Evolutionary conservation across 306 rosid genomes (phyloP).

Genomic region (Nissolia schottii): DNA sequence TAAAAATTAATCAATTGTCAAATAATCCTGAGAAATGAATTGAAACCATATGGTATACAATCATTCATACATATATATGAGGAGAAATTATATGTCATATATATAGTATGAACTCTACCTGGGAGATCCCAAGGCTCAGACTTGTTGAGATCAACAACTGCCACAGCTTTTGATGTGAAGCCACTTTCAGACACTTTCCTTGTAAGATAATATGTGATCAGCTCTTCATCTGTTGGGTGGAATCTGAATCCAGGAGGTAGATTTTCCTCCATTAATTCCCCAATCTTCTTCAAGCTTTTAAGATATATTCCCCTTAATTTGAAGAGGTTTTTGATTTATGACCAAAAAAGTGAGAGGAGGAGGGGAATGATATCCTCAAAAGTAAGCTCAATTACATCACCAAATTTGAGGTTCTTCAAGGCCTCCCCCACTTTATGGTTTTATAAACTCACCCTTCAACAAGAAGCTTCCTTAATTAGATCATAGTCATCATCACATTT

Average conservation of each 20-base stretch:
- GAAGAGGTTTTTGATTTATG: no score
- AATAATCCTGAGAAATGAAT: not conserved
- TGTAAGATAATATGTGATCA: slow-evolving; percentile 64
- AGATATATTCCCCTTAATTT: not conserved
- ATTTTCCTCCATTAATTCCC: slow-evolving; percentile 51
- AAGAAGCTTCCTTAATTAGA: slow-evolving; percentile 32
- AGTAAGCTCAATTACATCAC: slow-evolving; percentile 31
- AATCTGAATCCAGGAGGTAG: slow-evolving; percentile 95
- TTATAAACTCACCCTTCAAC: slow-evolving; percentile 41
- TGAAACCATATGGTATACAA: not conserved
- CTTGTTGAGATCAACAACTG: slow-evolving; percentile 90
- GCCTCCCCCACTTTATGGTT: slow-evolving; percentile 23
- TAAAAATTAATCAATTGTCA: not conserved
- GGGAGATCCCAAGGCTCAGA: slow-evolving; percentile 99
- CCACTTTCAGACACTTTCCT: slow-evolving; percentile 62
- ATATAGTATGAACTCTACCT: slow-evolving; percentile 32
- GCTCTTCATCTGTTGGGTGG: slow-evolving; percentile 96
- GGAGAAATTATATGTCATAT: not conserved
- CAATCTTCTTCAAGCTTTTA: not conserved
- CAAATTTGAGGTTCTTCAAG: slow-evolving; percentile 42
- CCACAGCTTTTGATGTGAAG: slow-evolving; percentile 65
- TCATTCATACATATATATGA: not conserved
- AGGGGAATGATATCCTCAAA: slow-evolving; percentile 8
- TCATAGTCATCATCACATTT: slow-evolving; percentile 25
- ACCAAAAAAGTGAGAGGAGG: not conserved